Percentiles rank a stretch among this genome's conserved stretches.
These are phyloP conservation scores for Candida sp. DNA, from an alignment of 1,139 yeast genomes.

Conservation along the genomic window DNA sequence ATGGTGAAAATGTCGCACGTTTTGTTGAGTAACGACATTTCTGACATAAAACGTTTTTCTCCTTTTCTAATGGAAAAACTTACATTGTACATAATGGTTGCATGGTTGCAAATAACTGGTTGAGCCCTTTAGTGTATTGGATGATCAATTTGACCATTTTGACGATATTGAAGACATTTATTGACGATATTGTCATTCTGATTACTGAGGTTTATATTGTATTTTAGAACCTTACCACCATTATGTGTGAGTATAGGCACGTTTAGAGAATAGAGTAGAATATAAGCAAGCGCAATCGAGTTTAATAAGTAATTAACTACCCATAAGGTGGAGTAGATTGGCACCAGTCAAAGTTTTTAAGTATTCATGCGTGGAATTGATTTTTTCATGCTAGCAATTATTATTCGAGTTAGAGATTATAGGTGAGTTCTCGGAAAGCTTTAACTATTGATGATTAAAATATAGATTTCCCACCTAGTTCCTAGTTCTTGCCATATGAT, in stretches of 20 bases:
- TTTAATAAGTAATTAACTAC: too few relatives aligned
- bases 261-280: too few relatives aligned
- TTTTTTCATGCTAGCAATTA: too few relatives aligned
- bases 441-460: too few relatives aligned
- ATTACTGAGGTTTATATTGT: neutral
- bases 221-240: neutral
- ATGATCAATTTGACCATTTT: neutral
- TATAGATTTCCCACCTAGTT: too few relatives aligned
- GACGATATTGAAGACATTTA: neutral
- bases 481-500: too few relatives aligned
- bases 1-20: neutral
- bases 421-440: too few relatives aligned
- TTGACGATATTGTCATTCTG: slow-evolving; percentile 4
- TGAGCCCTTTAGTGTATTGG: neutral
- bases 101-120: neutral
- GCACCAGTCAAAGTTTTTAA: too few relatives aligned
- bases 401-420: too few relatives aligned
- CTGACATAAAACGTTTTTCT: neutral
- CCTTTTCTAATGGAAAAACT: neutral
- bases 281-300: too few relatives aligned
- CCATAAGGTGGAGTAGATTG: too few relatives aligned
- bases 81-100: neutral
- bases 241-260: neutral
- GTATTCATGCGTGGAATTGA: too few relatives aligned
- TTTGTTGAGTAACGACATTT: neutral